These are phyloP conservation scores for Mycena vitilis DNA, from an alignment of 768 basidiomycete species.

Conservation along the genomic window DNA sequence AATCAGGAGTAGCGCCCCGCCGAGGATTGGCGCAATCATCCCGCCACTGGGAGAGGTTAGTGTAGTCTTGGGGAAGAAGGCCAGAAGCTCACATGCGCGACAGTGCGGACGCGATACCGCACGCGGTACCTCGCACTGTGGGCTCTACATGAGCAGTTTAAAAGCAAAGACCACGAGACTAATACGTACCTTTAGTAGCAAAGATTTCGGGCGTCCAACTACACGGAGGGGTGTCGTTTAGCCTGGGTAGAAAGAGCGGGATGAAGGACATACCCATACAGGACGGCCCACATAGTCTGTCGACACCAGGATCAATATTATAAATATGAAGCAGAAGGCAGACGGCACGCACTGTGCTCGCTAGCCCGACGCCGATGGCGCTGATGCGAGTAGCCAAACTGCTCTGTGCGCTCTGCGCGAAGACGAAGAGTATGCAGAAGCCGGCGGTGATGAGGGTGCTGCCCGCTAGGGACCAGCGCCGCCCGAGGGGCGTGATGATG, in stretches of 20 bases:
- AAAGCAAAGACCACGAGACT: not conserved
- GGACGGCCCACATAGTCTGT: conserved; percentile 88
- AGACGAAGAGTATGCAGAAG: conserved; percentile 77
- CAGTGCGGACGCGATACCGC: conserved; percentile 87
- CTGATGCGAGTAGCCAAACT: conserved; percentile 80
- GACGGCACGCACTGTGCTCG: conserved; percentile 67
- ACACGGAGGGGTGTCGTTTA: not conserved
- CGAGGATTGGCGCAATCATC: conserved; percentile 75
- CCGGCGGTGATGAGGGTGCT: conserved; percentile 82
- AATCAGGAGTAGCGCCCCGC: conserved; percentile 77
- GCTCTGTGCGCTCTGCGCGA: conserved; percentile 66
- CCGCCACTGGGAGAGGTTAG: conserved; percentile 69
- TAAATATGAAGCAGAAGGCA: not conserved
- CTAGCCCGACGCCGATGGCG: conserved; percentile 51
- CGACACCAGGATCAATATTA: not conserved
- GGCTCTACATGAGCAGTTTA: not conserved
- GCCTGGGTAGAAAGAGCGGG: conserved; percentile 9
- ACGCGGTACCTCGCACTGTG: conserved; percentile 86
- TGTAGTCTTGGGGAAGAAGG: too few species aligned
- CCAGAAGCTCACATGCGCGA: conserved; percentile 71
- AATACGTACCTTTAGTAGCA: conserved; percentile 71
- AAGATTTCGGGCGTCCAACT: conserved; percentile 91
- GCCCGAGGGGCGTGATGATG: conserved; percentile 76
- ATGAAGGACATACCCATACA: conserved; percentile 66
- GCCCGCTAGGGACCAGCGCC: conserved; percentile 77